phyloP scores from a whole-genome alignment of 2,329 filamentous ascomycete species.

The Alternaria arborescens region DNA sequence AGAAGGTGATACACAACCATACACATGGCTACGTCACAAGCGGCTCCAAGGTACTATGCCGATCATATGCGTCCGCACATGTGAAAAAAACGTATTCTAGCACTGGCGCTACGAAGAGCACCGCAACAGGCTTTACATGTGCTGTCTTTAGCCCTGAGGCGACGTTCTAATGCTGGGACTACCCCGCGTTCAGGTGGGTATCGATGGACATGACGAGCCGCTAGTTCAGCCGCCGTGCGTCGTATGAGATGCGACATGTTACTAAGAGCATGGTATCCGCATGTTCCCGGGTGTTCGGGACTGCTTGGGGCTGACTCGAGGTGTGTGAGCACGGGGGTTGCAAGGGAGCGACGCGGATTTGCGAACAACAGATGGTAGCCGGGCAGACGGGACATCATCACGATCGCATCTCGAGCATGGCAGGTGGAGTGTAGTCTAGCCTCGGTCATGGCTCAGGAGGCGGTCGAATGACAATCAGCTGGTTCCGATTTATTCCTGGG shows the following conservation, averaged over 20 bases:
- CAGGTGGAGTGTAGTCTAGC: not conserved
- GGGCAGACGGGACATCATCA: not conserved
- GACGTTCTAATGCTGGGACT: slow-evolving; percentile 3
- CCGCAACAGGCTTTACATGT: not conserved
- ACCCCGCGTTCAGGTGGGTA: slow-evolving; percentile 15
- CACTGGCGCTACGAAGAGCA: not conserved
- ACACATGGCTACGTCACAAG: slow-evolving; percentile 1
- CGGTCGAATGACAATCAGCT: slow-evolving; percentile 28
- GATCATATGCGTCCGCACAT: slow-evolving; percentile 9
- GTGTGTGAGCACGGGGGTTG: not conserved
- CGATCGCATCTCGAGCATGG: not conserved
- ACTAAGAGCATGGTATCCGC: slow-evolving; percentile 1
- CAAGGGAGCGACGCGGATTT: not conserved
- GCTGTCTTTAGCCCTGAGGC: not conserved
- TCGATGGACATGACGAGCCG: slow-evolving; percentile 8
- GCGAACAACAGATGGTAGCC: not conserved
- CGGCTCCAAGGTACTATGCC: not conserved
- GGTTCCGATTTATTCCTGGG: slow-evolving; percentile 44
- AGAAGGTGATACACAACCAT: not conserved
- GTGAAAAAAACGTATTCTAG: not conserved
- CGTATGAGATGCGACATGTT: not conserved
- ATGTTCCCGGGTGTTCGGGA: not conserved
- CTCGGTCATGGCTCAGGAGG: slow-evolving; percentile 19
- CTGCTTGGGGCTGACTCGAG: not conserved
- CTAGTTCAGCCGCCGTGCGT: not conserved